These are phyloP conservation scores for Candida piceae DNA, from an alignment of 805 yeast species.

Conservation along the genomic window DNA sequence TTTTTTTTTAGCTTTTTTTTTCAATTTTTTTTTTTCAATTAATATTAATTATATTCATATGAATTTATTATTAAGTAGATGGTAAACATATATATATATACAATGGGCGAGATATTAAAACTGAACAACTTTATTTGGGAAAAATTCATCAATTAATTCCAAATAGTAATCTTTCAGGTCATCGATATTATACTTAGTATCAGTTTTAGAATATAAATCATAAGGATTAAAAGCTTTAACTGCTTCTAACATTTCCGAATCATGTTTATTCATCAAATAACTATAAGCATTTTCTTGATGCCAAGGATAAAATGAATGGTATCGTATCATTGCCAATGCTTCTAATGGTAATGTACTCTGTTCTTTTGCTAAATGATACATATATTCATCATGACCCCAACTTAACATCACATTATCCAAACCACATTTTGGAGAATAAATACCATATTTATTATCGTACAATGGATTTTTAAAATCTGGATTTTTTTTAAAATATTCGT, in stretches of 20 bases:
- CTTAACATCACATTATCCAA: slow-evolving; percentile 65
- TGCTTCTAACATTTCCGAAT: slow-evolving; percentile 53
- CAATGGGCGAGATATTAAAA: slow-evolving; percentile 32
- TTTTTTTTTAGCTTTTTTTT: neutral
- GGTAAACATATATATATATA: too few species aligned
- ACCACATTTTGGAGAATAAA: slow-evolving; percentile 61
- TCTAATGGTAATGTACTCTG: slow-evolving; percentile 61
- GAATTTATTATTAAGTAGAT: neutral
- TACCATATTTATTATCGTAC: slow-evolving; percentile 61
- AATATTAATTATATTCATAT: neutral
- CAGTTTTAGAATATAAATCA: slow-evolving; percentile 62
- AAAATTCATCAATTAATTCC: slow-evolving; percentile 62
- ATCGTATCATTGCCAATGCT: slow-evolving; percentile 68
- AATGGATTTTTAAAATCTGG: slow-evolving; percentile 61
- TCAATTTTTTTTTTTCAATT: neutral
- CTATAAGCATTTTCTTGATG: slow-evolving; percentile 65
- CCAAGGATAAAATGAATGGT: slow-evolving; percentile 75
- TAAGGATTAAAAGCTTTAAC: slow-evolving; percentile 65
- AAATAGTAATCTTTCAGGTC: slow-evolving; percentile 52
- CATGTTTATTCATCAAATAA: slow-evolving; percentile 61
- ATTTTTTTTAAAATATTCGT: slow-evolving; percentile 54
- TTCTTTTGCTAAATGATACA: slow-evolving; percentile 65
- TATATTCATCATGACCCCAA: slow-evolving; percentile 79
- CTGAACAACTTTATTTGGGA: slow-evolving; percentile 52
- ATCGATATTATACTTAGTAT: slow-evolving; percentile 41